These are phyloP conservation scores for Curvularia sp. DNA, from an alignment of 2,329 filamentous ascomycete genomes.

Conservation along the genomic window DNA sequence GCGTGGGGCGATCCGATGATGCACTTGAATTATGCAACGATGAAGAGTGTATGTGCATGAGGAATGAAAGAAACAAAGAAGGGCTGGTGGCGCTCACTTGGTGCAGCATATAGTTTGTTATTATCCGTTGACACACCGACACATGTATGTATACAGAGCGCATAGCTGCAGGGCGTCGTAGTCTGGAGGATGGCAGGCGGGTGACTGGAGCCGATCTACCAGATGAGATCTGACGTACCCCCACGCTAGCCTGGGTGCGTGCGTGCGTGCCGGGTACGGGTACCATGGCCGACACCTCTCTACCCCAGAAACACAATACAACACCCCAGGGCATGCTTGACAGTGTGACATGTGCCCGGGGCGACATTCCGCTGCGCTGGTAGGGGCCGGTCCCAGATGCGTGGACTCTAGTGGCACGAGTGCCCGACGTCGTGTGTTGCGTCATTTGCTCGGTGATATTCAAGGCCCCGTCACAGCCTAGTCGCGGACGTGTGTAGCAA, in stretches of 20 bases:
- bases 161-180: background rate
- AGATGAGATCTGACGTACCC: constrained; percentile 5
- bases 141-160: background rate
- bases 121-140: background rate
- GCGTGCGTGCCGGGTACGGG: background rate
- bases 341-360: background rate
- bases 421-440: background rate
- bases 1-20: background rate
- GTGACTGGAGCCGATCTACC: background rate
- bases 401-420: background rate
- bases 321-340: background rate
- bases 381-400: background rate
- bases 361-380: background rate
- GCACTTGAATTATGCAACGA: background rate
- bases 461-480: background rate
- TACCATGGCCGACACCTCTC: background rate
- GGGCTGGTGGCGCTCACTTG: background rate
- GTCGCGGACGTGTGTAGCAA: background rate
- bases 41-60: background rate
- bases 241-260: background rate
- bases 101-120: background rate
- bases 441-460: background rate
- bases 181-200: background rate
- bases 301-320: constrained; percentile 1
- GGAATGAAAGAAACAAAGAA: background rate